These are phyloP conservation scores for Aspergillus sergii DNA, from an alignment of 2,329 filamentous ascomycete species.

Conservation along the genomic window DNA sequence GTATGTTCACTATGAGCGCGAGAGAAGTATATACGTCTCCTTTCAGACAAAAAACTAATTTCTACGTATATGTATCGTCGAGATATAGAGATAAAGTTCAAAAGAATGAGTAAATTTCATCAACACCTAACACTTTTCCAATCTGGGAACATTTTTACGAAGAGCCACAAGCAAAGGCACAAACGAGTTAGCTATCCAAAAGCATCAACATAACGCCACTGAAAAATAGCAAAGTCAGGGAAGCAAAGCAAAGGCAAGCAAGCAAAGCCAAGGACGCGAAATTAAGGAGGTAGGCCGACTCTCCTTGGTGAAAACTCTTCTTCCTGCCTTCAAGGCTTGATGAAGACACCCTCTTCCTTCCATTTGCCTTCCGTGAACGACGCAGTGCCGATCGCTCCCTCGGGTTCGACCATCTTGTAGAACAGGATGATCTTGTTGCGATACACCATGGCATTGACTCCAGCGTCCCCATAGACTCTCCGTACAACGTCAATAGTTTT, in stretches of 20 bases:
- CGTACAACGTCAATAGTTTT: neutral
- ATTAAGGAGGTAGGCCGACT: neutral
- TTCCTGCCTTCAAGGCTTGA: neutral
- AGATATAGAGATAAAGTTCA: neutral
- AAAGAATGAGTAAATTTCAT: neutral
- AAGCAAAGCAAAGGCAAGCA: neutral
- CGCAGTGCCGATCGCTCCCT: neutral
- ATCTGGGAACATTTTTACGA: neutral
- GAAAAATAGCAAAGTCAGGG: neutral
- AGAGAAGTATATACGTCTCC: neutral
- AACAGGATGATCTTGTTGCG: neutral
- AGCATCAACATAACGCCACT: neutral
- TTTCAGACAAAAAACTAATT: neutral
- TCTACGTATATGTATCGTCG: neutral
- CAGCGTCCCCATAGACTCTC: neutral
- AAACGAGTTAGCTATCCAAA: neutral
- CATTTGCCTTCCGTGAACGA: neutral
- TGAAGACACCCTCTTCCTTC: slow-evolving; percentile 1
- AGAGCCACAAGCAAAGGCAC: neutral
- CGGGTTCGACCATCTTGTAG: neutral
- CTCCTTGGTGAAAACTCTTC: neutral
- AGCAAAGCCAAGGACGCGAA: neutral
- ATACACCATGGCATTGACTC: neutral
- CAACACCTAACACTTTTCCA: neutral
- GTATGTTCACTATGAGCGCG: too few relatives aligned